Evolutionary conservation across 768 basidiomycete genomes (phyloP).

Genomic region (Suillus alpinus): DNA sequence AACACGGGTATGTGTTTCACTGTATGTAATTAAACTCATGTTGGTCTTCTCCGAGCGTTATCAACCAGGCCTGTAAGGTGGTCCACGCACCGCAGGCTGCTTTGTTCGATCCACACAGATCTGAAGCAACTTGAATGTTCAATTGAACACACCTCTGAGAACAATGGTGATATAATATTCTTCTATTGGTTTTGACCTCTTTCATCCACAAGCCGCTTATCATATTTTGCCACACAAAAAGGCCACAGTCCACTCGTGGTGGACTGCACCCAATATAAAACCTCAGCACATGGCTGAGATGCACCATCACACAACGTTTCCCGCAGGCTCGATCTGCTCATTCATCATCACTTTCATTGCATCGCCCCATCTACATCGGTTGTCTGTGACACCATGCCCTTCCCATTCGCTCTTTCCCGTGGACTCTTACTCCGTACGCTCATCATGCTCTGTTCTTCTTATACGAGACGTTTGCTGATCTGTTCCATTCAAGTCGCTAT

Average conservation of each 20-base stretch:
- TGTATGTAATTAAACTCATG: slow-evolving; percentile 1
- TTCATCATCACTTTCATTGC: slow-evolving; percentile 9
- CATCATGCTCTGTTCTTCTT: not conserved
- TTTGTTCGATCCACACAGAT: not conserved
- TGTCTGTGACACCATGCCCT: slow-evolving; percentile 28
- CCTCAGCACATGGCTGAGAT: not conserved
- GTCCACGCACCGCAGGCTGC: not conserved
- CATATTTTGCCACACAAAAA: not conserved
- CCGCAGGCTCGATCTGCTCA: slow-evolving; percentile 4
- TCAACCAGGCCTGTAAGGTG: not conserved
- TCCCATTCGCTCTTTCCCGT: slow-evolving; percentile 21
- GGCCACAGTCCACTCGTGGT: not conserved
- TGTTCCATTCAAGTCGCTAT: slow-evolving; percentile 15
- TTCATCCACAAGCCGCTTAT: not conserved
- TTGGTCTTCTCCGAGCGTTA: not conserved
- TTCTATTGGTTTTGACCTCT: not conserved
- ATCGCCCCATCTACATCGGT: slow-evolving; percentile 3
- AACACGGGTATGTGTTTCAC: not conserved
- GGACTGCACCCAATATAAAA: not conserved
- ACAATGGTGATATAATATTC: not conserved
- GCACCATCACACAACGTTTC: slow-evolving; percentile 1
- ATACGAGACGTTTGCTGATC: not conserved
- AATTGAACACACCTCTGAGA: not conserved
- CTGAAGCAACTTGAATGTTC: not conserved
- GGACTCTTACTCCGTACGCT: slow-evolving; percentile 18